Conservation (phyloP, 2,329 filamentous ascomycete species). For the Apiospora malaysiana region DNA sequence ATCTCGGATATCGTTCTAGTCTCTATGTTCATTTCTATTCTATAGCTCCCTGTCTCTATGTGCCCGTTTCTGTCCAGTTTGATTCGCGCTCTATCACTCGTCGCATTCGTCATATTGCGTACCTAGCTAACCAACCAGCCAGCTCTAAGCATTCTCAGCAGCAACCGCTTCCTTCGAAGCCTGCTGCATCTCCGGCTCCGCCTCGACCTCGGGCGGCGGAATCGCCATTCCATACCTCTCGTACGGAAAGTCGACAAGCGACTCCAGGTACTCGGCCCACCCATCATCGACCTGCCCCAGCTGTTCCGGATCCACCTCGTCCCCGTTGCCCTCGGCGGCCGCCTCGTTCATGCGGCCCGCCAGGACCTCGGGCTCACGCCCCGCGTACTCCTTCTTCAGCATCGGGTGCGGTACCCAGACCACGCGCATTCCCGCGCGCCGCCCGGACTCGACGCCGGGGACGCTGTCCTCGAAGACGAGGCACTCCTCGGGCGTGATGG, state of each 20-base stretch:
- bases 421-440: constrained; percentile 92
- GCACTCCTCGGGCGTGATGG: constrained; percentile 83
- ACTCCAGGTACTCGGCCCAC: constrained; percentile 62
- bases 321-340: neutral
- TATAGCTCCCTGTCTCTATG: neutral
- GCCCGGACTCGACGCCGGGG: constrained; percentile 87
- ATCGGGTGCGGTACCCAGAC: constrained; percentile 89
- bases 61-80: neutral
- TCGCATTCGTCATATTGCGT: neutral
- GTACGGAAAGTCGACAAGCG: constrained; percentile 62
- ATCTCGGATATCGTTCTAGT: neutral
- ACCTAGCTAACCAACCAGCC: neutral
- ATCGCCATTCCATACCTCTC: constrained; percentile 64
- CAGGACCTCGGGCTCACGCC: constrained; percentile 79
- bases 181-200: constrained; percentile 48
- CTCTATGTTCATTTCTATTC: neutral
- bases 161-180: constrained; percentile 32
- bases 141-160: constrained; percentile 26
- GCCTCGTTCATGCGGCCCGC: constrained; percentile 80
- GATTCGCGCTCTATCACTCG: neutral
- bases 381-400: constrained; percentile 76
- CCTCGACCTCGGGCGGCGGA: constrained; percentile 49
- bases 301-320: constrained; percentile 40
- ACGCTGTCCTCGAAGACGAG: constrained; percentile 97
- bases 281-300: constrained; percentile 64